These are phyloP conservation scores for Garcileccinum viscosum DNA, from an alignment of 1,284 basidiomycete genomes.

Conservation along the genomic window DNA sequence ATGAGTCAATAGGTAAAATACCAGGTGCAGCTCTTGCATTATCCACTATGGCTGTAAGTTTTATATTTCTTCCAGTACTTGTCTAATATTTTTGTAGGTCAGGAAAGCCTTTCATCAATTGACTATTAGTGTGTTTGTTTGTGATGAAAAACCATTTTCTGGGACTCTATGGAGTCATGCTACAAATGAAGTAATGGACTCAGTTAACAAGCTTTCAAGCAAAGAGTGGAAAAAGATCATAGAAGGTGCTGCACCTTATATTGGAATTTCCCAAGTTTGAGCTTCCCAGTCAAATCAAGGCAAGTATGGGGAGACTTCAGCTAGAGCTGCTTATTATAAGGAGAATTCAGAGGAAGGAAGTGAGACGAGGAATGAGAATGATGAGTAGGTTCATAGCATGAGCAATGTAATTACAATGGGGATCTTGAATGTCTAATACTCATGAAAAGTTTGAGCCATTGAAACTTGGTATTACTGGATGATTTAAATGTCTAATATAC, in stretches of 20 bases:
- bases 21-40: not conserved
- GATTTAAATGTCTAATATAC: too few relatives aligned
- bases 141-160: not conserved
- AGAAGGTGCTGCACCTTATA: not conserved
- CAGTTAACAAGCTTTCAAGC: not conserved
- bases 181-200: not conserved
- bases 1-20: not conserved
- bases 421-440: too few relatives aligned
- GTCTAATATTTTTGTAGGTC: not conserved
- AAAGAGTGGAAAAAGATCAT: not conserved
- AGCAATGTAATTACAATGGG: too few relatives aligned
- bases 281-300: not conserved
- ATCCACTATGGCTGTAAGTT: not conserved
- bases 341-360: not conserved
- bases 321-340: not conserved
- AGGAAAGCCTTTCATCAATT: not conserved
- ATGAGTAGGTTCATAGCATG: not conserved
- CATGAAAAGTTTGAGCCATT: too few relatives aligned
- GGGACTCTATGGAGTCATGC: not conserved
- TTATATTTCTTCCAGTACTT: not conserved
- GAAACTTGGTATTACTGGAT: too few relatives aligned
- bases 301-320: not conserved
- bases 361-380: too few relatives aligned
- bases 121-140: not conserved
- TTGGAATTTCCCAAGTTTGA: not conserved